phyloP scores from a whole-genome alignment of 306 rosid species.

The Ormosia semicastrata region DNA sequence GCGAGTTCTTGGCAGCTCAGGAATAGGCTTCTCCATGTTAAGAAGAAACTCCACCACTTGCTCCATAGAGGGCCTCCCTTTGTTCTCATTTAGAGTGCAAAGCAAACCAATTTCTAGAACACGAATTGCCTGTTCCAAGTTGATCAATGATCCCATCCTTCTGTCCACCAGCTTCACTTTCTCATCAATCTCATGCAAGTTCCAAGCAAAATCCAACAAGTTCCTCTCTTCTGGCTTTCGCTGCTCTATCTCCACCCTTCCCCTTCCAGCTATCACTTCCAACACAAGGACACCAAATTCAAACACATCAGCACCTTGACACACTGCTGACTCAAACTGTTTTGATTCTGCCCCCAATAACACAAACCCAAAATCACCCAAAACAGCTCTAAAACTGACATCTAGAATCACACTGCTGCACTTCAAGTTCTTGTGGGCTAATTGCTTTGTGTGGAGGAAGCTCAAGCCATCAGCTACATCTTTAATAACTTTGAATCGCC shows the following conservation, averaged over 20 bases:
- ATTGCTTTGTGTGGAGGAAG: slow-evolving; percentile 50
- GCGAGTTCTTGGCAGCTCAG: slow-evolving; percentile 63
- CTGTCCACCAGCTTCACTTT: slow-evolving; percentile 54
- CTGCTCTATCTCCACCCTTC: slow-evolving; percentile 35
- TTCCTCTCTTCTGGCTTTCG: slow-evolving; percentile 47
- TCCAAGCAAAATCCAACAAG: slow-evolving; percentile 69
- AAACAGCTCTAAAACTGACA: slow-evolving; percentile 60
- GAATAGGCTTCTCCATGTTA: slow-evolving; percentile 51
- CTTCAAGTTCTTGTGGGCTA: slow-evolving; percentile 81
- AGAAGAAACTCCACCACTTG: slow-evolving; percentile 63
- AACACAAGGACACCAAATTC: slow-evolving; percentile 72
- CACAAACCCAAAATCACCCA: slow-evolving; percentile 74
- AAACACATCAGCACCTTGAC: slow-evolving; percentile 62
- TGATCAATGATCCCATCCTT: slow-evolving; percentile 64
- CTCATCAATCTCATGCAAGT: slow-evolving; percentile 56
- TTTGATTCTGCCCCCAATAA: slow-evolving; percentile 57
- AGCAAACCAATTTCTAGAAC: slow-evolving; percentile 69
- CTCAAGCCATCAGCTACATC: slow-evolving; percentile 62
- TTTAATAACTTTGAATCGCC: slow-evolving; percentile 59
- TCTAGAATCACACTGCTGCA: slow-evolving; percentile 73
- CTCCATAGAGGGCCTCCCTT: slow-evolving; percentile 73
- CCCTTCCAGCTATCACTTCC: slow-evolving; percentile 77
- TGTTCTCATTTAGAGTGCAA: slow-evolving; percentile 68
- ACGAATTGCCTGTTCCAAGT: slow-evolving; percentile 62
- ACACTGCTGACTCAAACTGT: slow-evolving; percentile 55